These are phyloP conservation scores for Elongisporangium anandrum DNA, from an alignment of 352 stramenopile genomes.

Conservation along the genomic window DNA sequence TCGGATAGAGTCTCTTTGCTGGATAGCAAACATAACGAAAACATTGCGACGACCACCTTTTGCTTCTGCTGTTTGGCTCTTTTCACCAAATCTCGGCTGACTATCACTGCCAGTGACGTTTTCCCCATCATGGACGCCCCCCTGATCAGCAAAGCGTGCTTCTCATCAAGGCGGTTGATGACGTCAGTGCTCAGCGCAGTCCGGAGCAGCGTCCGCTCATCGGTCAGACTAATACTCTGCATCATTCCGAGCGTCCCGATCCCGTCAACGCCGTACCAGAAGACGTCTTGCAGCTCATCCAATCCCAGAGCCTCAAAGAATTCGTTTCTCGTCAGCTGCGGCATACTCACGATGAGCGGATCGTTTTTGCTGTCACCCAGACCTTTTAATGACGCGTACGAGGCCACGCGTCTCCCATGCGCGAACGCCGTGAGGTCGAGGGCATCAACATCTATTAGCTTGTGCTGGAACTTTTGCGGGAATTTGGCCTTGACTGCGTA, in stretches of 20 bases:
- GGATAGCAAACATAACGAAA: no score
- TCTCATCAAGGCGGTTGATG: conserved; percentile 7
- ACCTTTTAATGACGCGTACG: neutral
- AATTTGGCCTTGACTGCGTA: no score
- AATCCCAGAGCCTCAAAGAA: neutral
- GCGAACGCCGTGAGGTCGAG: no score
- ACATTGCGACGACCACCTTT: neutral
- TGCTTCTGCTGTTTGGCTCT: conserved; percentile 1
- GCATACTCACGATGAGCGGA: neutral
- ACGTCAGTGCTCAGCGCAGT: conserved; percentile 4
- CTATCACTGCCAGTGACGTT: conserved; percentile 8
- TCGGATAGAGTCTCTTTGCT: no score
- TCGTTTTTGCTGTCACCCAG: neutral
- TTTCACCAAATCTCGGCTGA: conserved; percentile 4
- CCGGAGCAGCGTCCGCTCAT: conserved; percentile 6
- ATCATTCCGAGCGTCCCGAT: neutral
- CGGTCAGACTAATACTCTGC: conserved; percentile 2
- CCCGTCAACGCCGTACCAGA: conserved; percentile 2
- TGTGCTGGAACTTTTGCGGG: no score
- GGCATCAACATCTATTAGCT: no score
- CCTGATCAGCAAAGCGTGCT: conserved; percentile 7
- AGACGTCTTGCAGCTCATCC: conserved; percentile 1
- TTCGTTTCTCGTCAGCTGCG: neutral
- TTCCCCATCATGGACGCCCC: conserved; percentile 14
- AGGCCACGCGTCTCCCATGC: no score